Conservation (phyloP, 1,284 basidiomycete genomes). For the Ceratorhiza oryzae-sativae region DNA sequence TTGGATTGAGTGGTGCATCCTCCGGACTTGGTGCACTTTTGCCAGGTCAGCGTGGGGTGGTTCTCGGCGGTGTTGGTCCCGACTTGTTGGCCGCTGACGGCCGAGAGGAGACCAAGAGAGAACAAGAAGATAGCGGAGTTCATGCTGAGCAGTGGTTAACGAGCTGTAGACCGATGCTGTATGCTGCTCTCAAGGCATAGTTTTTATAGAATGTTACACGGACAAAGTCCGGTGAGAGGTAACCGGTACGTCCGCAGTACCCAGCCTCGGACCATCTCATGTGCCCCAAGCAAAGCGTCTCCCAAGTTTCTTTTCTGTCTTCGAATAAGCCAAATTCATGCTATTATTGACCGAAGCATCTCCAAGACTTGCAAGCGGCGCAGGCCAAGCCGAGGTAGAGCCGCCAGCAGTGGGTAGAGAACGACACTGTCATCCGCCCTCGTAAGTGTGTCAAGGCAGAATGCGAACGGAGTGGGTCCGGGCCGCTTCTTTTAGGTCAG, state of each 20-base stretch:
- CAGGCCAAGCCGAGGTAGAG: background rate
- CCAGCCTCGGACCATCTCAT: background rate
- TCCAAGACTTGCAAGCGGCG: background rate
- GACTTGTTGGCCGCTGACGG: conserved; percentile 37
- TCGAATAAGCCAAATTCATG: background rate
- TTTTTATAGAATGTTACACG: background rate
- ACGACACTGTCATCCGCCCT: too few species aligned
- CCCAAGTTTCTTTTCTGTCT: background rate
- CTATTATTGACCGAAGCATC: conserved; percentile 15
- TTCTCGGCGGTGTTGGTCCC: conserved; percentile 39
- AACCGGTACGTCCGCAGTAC: background rate
- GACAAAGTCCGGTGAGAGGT: conserved; percentile 8
- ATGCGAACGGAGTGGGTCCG: background rate
- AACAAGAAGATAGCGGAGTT: conserved; percentile 20
- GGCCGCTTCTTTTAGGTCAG: conserved; percentile 7
- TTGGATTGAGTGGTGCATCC: conserved; percentile 37
- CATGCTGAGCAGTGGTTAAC: conserved; percentile 4
- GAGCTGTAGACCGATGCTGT: background rate
- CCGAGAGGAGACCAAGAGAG: conserved; percentile 33
- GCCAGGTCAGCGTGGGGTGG: conserved; percentile 41
- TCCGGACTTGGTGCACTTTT: conserved; percentile 39
- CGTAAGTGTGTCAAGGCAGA: background rate
- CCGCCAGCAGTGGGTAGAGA: background rate
- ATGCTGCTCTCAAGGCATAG: background rate
- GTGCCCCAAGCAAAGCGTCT: background rate